Percentiles rank a stretch among this genome's conserved stretches.
phyloP scores from a whole-genome alignment of 345 rosid genomes.

The Citrus hindsii region DNA sequence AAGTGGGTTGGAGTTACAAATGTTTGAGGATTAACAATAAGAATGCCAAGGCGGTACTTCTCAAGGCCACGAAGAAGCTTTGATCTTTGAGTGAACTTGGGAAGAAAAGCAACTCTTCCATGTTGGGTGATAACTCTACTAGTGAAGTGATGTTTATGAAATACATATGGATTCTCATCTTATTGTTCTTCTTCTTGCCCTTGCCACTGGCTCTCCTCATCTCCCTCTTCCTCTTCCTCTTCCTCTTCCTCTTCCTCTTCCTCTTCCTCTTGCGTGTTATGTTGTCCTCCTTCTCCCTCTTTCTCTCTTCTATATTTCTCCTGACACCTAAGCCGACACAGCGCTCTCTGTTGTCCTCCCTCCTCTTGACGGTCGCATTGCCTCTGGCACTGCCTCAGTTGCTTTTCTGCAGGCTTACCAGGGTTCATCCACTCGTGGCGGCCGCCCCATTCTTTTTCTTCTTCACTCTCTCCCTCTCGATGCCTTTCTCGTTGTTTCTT shows the following conservation, averaged over 20 bases:
- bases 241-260: not conserved
- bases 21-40: constrained; percentile 32
- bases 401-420: constrained; percentile 13
- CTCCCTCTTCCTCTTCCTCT: not conserved
- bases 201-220: not conserved
- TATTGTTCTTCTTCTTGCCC: not conserved
- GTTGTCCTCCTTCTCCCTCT: not conserved
- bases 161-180: constrained; percentile 36
- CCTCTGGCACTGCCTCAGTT: constrained; percentile 28
- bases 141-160: constrained; percentile 22
- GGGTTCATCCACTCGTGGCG: not conserved
- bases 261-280: not conserved
- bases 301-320: constrained; percentile 11
- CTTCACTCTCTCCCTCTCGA: not conserved
- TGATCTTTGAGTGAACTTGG: constrained; percentile 34
- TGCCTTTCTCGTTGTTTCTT: constrained; percentile 3
- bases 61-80: constrained; percentile 42
- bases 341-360: constrained; percentile 8
- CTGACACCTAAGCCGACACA: constrained; percentile 31
- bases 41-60: constrained; percentile 28
- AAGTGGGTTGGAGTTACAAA: constrained; percentile 34
- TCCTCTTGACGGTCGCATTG: constrained; percentile 18
- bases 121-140: constrained; percentile 6
- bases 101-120: constrained; percentile 33
- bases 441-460: not conserved